Evolutionary conservation across 1,139 yeast species (phyloP), one percentile per base, ranked within the genome.

Genomic region (Saccharomycopsis phalli): DNA sequence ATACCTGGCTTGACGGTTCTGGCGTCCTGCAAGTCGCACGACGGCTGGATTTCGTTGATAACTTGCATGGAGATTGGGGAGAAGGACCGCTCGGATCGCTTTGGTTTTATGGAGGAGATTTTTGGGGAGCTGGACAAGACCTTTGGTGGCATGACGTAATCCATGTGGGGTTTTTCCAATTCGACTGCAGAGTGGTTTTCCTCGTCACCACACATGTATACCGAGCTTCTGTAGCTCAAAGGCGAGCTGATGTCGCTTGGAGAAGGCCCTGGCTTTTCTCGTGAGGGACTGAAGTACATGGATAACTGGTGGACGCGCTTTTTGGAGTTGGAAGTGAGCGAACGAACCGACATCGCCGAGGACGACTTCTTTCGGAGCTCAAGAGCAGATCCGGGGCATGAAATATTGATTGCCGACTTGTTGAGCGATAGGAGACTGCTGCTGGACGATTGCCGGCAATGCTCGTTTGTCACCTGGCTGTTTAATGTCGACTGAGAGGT

Each of bases 351-450:
- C 20, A 25, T 19, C 4, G 40, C 17, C 5, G 44, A 36, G 5
- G 44, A 41, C 8, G 44, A 38, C 30, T 41, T 41, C 27, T 33
- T 41, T 8, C 13, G 13, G 19, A 30, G 17, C 13, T 18, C 11
- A 16, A 13, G 11, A 6, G 20, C 16, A n/a, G 40, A 19, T 2
- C 31, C 29, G 27, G 31, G 14, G 14, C 29, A 18, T 18, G 27
- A 18, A 5, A 19, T 5, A 20, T 34, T 35, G 33, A 44, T 44
- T 3, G 47, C 47, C 4, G 45, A 38, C 28, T 44, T 44, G 28
- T 44, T 44, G 35, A 44, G 40, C 2, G 45, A 38, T 14, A 44
- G 26, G 18, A 44, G 37, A 31, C 41, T 38, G 31, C 31, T 43
- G 22, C 42, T 38, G 4, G 47, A 44, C 25, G 28, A 37, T 30